Conservation (phyloP, 75 land plant genomes). For the Larix kaempferi region DNA sequence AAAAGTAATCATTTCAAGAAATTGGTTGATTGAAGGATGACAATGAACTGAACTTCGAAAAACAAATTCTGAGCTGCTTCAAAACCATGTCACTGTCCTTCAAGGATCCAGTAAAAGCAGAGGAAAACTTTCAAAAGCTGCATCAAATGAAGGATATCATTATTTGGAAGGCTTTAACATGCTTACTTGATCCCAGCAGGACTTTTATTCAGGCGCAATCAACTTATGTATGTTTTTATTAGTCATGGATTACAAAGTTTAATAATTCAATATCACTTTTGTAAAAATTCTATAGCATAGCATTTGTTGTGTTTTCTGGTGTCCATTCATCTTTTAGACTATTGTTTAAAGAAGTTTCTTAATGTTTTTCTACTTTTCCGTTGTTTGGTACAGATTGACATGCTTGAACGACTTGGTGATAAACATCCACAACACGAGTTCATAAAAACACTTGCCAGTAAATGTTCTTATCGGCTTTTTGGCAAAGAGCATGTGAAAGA, state of each 20-base stretch:
- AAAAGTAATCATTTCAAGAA: conserved; percentile 5
- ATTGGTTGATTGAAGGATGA: conserved; percentile 34
- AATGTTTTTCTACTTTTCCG: background rate
- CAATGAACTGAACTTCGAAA: conserved; percentile 48
- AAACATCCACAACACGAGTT: conserved; percentile 72
- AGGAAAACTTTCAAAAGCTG: conserved; percentile 54
- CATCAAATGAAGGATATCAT: conserved; percentile 71
- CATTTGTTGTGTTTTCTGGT: background rate
- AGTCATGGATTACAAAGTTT: background rate
- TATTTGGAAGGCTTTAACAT: conserved; percentile 55
- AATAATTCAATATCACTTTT: background rate
- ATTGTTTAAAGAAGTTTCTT: background rate
- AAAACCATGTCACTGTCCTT: conserved; percentile 62
- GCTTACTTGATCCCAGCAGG: conserved; percentile 59
- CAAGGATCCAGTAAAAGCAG: conserved; percentile 61
- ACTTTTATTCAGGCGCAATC: conserved; percentile 31
- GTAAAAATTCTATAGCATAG: background rate
- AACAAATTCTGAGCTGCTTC: conserved; percentile 38
- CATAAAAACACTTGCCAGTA: conserved; percentile 41
- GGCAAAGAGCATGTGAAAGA: conserved; percentile 61
- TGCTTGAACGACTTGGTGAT: conserved; percentile 60
- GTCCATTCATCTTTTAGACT: background rate
- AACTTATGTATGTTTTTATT: conserved; percentile 32
- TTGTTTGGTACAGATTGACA: conserved; percentile 52
- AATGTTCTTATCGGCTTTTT: conserved; percentile 68